Conservation (phyloP, 2,329 filamentous ascomycete species). For the Ceratocystis papillata region DNA sequence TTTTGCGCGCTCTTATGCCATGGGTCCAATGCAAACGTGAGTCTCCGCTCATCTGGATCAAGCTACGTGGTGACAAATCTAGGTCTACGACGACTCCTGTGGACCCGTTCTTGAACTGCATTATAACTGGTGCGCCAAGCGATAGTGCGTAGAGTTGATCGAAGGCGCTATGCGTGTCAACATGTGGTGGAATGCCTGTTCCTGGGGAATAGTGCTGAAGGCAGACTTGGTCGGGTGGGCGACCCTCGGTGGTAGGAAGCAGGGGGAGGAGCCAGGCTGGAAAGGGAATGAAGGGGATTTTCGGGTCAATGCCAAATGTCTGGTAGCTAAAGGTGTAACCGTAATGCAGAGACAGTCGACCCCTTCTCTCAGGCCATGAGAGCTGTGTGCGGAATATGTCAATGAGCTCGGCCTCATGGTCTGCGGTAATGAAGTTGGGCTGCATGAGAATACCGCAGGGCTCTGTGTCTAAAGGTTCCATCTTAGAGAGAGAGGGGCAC, state of each 20-base stretch:
- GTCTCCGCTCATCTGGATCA: slow-evolving; percentile 43
- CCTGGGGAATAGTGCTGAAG: slow-evolving; percentile 51
- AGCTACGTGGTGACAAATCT: slow-evolving; percentile 39
- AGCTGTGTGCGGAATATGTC: slow-evolving; percentile 37
- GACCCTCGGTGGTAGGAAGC: slow-evolving; percentile 36
- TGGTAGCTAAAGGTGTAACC: slow-evolving; percentile 50
- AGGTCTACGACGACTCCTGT: slow-evolving; percentile 32
- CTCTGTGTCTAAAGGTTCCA: slow-evolving; percentile 27
- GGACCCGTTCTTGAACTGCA: slow-evolving; percentile 34
- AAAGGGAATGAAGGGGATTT: slow-evolving; percentile 41
- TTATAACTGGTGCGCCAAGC: slow-evolving; percentile 35
- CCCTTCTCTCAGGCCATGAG: slow-evolving; percentile 36
- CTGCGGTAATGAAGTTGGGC: slow-evolving; percentile 37
- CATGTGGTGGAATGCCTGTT: slow-evolving; percentile 49
- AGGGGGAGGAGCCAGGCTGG: slow-evolving; percentile 42
- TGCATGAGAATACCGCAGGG: slow-evolving; percentile 38
- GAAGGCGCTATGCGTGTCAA: slow-evolving; percentile 44
- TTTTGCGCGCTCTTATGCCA: slow-evolving; percentile 44
- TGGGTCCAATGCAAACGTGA: slow-evolving; percentile 46
- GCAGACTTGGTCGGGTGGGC: slow-evolving; percentile 47
- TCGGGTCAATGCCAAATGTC: slow-evolving; percentile 44
- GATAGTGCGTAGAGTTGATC: slow-evolving; percentile 39
- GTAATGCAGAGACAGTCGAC: slow-evolving; percentile 42
- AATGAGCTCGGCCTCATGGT: slow-evolving; percentile 38
- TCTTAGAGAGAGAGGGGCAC: slow-evolving; percentile 18